These are phyloP conservation scores for Nannochloropsis salina DNA, from an alignment of 108 stramenopile genomes.

Conservation along the genomic window DNA sequence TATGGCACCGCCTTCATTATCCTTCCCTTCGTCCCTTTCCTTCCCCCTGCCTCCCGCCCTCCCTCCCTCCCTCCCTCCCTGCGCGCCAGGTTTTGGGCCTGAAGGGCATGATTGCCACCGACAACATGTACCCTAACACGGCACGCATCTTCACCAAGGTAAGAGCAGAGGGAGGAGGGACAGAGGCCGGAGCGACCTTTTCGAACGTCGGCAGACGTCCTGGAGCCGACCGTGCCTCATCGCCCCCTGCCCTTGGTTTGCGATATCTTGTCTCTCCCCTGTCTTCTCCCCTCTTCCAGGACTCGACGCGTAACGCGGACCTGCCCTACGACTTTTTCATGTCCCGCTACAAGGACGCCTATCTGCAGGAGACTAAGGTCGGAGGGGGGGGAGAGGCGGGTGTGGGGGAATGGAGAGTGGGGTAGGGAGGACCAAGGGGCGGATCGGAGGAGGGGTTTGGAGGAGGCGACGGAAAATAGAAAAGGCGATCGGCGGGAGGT, in stretches of 20 bases:
- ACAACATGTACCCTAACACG: conserved; percentile 87
- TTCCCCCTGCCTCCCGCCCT: too few species aligned
- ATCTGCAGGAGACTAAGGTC: conserved; percentile 51
- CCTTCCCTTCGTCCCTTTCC: neutral
- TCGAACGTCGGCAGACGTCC: too few species aligned
- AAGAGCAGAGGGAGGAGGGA: neutral
- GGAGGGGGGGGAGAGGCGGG: conserved; percentile 16
- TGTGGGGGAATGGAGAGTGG: too few species aligned
- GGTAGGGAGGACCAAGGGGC: neutral
- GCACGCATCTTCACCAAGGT: neutral
- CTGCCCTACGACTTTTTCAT: conserved; percentile 95
- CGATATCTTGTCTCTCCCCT: conserved; percentile 5
- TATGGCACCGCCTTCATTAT: neutral
- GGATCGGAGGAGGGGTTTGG: neutral
- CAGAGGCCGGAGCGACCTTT: too few species aligned
- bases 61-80: too few species aligned
- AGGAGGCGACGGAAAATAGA: neutral
- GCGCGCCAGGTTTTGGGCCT: conserved; percentile 60
- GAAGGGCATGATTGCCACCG: conserved; percentile 87
- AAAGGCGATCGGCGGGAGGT: neutral
- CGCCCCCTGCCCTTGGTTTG: too few species aligned
- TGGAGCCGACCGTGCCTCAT: too few species aligned
- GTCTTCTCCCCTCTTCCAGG: conserved; percentile 24
- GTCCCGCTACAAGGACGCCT: conserved; percentile 87
- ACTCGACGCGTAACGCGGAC: conserved; percentile 93